Percentiles rank a stretch among this genome's conserved stretches.
Evolutionary conservation across 1,139 yeast genomes (phyloP).

Genomic region (Candida sojae): DNA sequence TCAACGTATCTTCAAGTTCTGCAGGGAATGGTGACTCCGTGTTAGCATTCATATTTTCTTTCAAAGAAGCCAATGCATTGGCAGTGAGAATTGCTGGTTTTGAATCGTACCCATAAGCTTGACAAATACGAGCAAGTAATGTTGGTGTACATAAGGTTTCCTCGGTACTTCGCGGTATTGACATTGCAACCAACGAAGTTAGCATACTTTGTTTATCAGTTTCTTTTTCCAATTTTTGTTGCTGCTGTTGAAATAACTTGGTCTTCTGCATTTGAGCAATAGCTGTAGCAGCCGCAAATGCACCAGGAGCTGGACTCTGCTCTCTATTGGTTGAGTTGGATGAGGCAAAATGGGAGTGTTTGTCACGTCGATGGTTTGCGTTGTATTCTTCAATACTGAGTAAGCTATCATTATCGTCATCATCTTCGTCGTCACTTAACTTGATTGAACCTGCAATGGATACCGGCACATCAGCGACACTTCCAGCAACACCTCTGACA

Average conservation of each 20-base stretch:
- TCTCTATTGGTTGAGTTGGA: constrained; percentile 24
- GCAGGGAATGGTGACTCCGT: constrained; percentile 12
- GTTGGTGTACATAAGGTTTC: constrained; percentile 76
- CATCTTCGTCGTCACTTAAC: constrained; percentile 52
- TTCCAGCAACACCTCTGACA: constrained; percentile 20
- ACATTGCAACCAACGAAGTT: constrained; percentile 68
- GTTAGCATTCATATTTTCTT: constrained; percentile 36
- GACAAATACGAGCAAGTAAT: constrained; percentile 64
- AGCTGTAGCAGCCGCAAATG: constrained; percentile 73
- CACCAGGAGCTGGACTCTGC: constrained; percentile 73
- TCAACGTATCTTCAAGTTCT: constrained; percentile 17
- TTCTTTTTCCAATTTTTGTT: constrained; percentile 27
- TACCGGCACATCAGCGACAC: constrained; percentile 15
- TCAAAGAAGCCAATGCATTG: constrained; percentile 65
- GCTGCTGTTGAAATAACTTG: constrained; percentile 20
- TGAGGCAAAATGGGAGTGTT: constrained; percentile 13
- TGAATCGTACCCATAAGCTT: constrained; percentile 68
- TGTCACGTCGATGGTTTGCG: constrained; percentile 2
- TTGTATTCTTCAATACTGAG: constrained; percentile 32
- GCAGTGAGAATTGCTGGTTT: constrained; percentile 70
- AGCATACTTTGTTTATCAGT: constrained; percentile 51
- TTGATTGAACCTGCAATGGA: constrained; percentile 40
- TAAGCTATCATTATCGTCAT: constrained; percentile 36
- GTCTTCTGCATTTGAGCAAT: constrained; percentile 54
- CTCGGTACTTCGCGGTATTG: constrained; percentile 76